Evolutionary conservation across 2,329 filamentous ascomycete genomes (phyloP), one percentile per base, ranked within the genome.

Genomic region (Whalleya microplaca): DNA sequence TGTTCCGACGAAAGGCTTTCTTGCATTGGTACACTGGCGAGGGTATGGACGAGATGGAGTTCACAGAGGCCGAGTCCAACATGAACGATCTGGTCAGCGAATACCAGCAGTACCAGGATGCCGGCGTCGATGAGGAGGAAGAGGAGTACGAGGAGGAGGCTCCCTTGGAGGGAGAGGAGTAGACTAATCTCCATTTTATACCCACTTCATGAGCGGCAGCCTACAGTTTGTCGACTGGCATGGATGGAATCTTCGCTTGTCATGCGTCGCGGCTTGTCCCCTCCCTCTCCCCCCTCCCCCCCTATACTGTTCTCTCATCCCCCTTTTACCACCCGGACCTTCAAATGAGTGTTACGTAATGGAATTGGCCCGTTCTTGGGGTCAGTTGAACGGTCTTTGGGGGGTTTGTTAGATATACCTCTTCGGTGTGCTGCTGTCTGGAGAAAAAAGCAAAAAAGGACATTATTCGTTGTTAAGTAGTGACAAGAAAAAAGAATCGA

Each of bases 21-120:
- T 91, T 99, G 87, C 95, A 98, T 85, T 99, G 95, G 95, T 99
- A 99, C 84, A 99, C 95, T 87, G 93, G 93, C 75, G 95, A 99
- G 87, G 95, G 95, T 83, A 99, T 99, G 95, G 95, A 99, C 82
- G 95, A 99, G 89, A 98, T 99, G 95, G 95, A 99, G 84, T 99
- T 99, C 85, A 99, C 95, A 76, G 95, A 99, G 87, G 95, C 95
- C 71, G 95, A 99, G 89, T 96, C 91, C 82, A 99, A 99, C 86
- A 98, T 99, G 95, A 98, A 99, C 85, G 95, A 99, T 80, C 84
- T 99, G 75, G 94, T 99, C 72, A 96, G 92, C 62, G 95, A 99
- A 81, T 99, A 99, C 85, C 95, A 98, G 87, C 95, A 99, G 81
- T 99, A 99, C 88, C 95, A 99, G 87, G 95, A 99, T 79, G 95